Base-by-base conservation (phyloP, 176 grass and related monocot species). In the Elaeis guineensis region DNA sequence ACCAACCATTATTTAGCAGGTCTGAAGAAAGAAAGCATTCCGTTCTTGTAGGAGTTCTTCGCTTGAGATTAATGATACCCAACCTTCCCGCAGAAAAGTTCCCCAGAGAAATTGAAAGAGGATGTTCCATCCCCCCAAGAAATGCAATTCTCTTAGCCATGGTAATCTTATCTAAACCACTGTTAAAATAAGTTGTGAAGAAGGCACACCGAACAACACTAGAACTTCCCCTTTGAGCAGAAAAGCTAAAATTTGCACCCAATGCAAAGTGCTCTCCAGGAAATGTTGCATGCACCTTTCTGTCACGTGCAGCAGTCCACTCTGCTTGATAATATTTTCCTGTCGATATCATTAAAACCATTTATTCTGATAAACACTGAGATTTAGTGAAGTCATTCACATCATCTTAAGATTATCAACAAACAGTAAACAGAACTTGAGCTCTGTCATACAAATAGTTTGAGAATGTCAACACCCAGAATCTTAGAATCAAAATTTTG, bases 1-100 rank as follows among this genome's bases (percentile, higher is more conserved):
- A 50, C 75, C 71, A 78, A 66, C 75, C 71, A 67, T 4, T 81
- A 52, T 49, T 89, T 62, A 70, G 44, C 1, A 64, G 63, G 29
- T 80, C 62, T 4, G 79, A 80, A 55, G 78, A 72, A 7, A 86
- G 1, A 69, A 81, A 85, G 62, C 86, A 83, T 19, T 83, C 71
- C 14, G 73, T 63, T 75, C 71, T 84, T 0, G 54, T 63, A 2
- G 64, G 44, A 48, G 66, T 3, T 54, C 73, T 85, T 66, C 54
- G 75, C 64, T 72, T 83, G 16, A 61, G 28, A 72, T 54, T 63
- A n/a, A 75, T 68, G 54, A 12, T 60, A 59, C 61, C 53, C 17
- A 68, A 39, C 49, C 52, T 62, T 16, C 25, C 29, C 2, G 51
- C 64, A 17, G 49, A 30, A 28, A 50, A 65, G 19, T 66, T 71